These are phyloP conservation scores for Dothideomycetidae sp. DNA, from an alignment of 2,329 filamentous ascomycete genomes.

Conservation along the genomic window DNA sequence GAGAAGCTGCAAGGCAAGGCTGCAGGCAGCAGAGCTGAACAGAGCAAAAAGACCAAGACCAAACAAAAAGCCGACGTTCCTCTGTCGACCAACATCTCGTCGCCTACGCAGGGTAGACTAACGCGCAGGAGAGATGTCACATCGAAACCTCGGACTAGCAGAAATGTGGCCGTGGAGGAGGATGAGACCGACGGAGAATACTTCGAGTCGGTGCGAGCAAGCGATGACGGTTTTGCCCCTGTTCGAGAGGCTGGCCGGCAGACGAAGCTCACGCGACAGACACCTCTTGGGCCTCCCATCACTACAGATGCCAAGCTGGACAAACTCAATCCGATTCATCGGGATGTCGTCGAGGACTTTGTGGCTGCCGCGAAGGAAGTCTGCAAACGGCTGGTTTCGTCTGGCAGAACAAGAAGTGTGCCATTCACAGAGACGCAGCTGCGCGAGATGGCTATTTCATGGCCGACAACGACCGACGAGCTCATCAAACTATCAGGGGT, in stretches of 20 bases:
- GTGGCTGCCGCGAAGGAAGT: conserved; percentile 45
- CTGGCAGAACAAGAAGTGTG: conserved; percentile 40
- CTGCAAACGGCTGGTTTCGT: conserved; percentile 48
- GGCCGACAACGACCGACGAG: conserved; percentile 46
- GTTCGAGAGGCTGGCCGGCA: conserved; percentile 18
- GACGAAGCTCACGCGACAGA: conserved; percentile 25
- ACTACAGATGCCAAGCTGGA: conserved; percentile 41
- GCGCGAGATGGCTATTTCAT: conserved; percentile 57
- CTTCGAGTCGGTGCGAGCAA: conserved; percentile 14
- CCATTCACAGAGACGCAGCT: conserved; percentile 56
- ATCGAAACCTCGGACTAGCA: conserved; percentile 18
- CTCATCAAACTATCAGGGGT: conserved; percentile 53
- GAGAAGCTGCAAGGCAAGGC: conserved; percentile 21
- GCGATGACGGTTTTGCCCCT: conserved; percentile 37
- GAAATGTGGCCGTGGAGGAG: conserved; percentile 28
- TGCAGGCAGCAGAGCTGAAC: conserved; percentile 19
- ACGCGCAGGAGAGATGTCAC: conserved; percentile 24
- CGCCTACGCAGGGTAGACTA: conserved; percentile 24
- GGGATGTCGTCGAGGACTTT: conserved; percentile 50
- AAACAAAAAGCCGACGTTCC: conserved; percentile 33
- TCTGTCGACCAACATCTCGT: conserved; percentile 53
- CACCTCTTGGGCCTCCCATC: conserved; percentile 43
- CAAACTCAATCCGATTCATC: conserved; percentile 44
- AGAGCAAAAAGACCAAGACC: conserved; percentile 23
- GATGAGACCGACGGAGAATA: conserved; percentile 28